Conservation (phyloP, 1,139 yeast species). For the Meyerozyma guilliermondii region DNA sequence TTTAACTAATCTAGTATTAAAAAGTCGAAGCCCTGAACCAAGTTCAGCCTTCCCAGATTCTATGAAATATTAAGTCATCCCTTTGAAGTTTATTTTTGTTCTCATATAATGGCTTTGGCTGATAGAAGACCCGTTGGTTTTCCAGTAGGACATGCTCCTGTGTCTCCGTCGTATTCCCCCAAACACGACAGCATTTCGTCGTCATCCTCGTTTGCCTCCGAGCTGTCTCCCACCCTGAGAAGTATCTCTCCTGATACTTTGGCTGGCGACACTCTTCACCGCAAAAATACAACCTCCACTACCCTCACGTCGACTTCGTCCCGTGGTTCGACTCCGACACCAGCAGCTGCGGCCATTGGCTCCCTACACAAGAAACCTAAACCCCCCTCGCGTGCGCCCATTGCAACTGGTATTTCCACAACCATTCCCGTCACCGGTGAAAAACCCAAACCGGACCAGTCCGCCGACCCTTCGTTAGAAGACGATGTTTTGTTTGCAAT, state of each 20-base stretch:
- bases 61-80: neutral
- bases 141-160: conserved; percentile 25
- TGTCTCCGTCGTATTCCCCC: conserved; percentile 46
- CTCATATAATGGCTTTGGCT: conserved; percentile 45
- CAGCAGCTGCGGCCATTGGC: conserved; percentile 7
- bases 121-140: conserved; percentile 53
- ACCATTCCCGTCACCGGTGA: conserved; percentile 79
- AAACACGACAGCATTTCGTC: conserved; percentile 9
- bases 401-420: conserved; percentile 71
- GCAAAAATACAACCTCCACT: conserved; percentile 14
- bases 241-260: conserved; percentile 43
- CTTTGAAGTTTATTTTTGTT: neutral
- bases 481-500: conserved; percentile 75
- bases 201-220: conserved; percentile 16
- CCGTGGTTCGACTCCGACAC: conserved; percentile 27
- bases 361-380: conserved; percentile 27
- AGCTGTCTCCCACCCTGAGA: conserved; percentile 35
- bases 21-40: conserved; percentile 1
- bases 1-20: conserved; percentile 2
- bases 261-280: conserved; percentile 17
- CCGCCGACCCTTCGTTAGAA: conserved; percentile 56
- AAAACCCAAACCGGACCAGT: conserved; percentile 65
- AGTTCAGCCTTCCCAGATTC: conserved; percentile 3
- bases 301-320: conserved; percentile 20
- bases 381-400: conserved; percentile 36